Evolutionary conservation across 2,329 filamentous ascomycete genomes (phyloP), one percentile per base, ranked within the genome.

Genomic region (Colletotrichum spinosum): DNA sequence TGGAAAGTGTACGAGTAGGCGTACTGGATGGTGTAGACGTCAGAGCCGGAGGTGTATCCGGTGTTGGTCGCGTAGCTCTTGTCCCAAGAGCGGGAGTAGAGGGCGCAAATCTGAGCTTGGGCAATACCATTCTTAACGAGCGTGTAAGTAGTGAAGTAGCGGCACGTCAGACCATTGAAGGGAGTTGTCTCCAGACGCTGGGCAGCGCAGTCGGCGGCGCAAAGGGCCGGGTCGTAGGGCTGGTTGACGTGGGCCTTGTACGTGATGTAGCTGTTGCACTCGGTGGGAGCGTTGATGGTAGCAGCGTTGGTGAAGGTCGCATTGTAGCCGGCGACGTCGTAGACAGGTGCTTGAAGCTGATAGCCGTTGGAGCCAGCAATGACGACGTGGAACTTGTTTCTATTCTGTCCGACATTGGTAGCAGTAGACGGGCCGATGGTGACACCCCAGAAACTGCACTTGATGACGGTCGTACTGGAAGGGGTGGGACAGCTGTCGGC

Each of bases 301-400:
- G 60, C 60, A 4, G 39, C 41, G 33, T 57, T 39, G 1, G 54
- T 57, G 8, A 51, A 62, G 3, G 54, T 46, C 7, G 54, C 48
- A 15, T 57, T 58, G 34, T 57, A 62, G 60, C 60, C 60, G 4
- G 58, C 8, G 38, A 52, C 41, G 10, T 15, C 13, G n/a, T 52
- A 57, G 10, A 38, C 46, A 13, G 60, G 53, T 1, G 53, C 53
- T 10, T 45, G n/a, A 37, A 57, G 39, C 10, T 52, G 48, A 41
- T 67, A 67, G 15, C 65, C 65, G 65, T 67, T 67, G 38, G 65
- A 67, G 8, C 65, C 65, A 25, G 60, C 51, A 50, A 67, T 67
- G 8, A 54, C 55, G 9, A 67, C 55, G 37, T 60, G 48, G 44
- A 67, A 67, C 8, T 57, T 39, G 13, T 63, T 58, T 7, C 65